These are phyloP conservation scores for Fusarium sp. DNA, from an alignment of 2,329 filamentous ascomycete genomes.

Conservation along the genomic window DNA sequence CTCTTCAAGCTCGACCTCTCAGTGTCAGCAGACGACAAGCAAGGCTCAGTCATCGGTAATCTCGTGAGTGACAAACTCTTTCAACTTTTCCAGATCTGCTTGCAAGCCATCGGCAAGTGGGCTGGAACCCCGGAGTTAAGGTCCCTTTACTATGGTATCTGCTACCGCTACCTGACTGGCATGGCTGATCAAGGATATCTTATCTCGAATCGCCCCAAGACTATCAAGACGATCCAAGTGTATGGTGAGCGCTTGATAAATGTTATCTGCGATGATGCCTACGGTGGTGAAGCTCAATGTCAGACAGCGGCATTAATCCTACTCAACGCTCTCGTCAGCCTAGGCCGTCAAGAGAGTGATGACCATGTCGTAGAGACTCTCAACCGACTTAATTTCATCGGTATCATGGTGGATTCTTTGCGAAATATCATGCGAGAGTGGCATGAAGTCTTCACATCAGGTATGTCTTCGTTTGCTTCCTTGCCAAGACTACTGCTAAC, in stretches of 20 bases:
- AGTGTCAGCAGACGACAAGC: slow-evolving; percentile 50
- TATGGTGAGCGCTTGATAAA: slow-evolving; percentile 84
- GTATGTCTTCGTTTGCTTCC: slow-evolving; percentile 53
- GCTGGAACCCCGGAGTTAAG: slow-evolving; percentile 76
- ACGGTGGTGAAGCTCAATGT: slow-evolving; percentile 81
- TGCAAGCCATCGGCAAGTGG: slow-evolving; percentile 80
- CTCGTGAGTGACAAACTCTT: slow-evolving; percentile 89
- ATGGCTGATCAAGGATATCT: slow-evolving; percentile 66
- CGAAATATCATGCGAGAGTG: slow-evolving; percentile 80
- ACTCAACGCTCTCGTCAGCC: slow-evolving; percentile 78
- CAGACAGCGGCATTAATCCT: slow-evolving; percentile 87
- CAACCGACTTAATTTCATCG: slow-evolving; percentile 88
- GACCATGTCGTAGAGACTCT: slow-evolving; percentile 81
- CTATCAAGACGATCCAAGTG: slow-evolving; percentile 74
- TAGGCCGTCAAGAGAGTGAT: slow-evolving; percentile 77
- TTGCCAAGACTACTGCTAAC: slow-evolving; percentile 18
- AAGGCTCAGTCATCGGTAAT: slow-evolving; percentile 66
- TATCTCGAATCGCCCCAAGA: slow-evolving; percentile 62
- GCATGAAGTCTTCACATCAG: slow-evolving; percentile 62
- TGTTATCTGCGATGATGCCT: slow-evolving; percentile 91
- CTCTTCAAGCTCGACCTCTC: slow-evolving; percentile 75
- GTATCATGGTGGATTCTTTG: slow-evolving; percentile 88
- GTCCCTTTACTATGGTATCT: slow-evolving; percentile 90
- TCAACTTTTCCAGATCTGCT: slow-evolving; percentile 87
- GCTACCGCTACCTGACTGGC: slow-evolving; percentile 82